phyloP scores from a whole-genome alignment of 768 basidiomycete genomes.

The Nidularia pulvinata region DNA sequence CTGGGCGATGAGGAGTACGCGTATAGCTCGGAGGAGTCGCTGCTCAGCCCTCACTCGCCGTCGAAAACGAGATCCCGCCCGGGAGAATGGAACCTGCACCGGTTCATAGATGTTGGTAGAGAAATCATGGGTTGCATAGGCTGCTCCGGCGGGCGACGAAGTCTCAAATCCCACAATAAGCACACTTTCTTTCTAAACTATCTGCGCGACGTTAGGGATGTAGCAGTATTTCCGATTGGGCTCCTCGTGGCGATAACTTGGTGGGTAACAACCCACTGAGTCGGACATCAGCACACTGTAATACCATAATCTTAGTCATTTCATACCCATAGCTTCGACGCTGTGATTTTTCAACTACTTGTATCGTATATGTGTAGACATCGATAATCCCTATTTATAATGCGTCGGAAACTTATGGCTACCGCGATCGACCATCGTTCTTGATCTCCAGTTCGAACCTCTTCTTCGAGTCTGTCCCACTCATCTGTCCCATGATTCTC shows the following conservation, averaged over 20 bases:
- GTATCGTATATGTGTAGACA: neutral
- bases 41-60: neutral
- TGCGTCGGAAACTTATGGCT: no score
- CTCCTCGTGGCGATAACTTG: constrained; percentile 36
- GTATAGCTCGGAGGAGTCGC: neutral
- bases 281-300: no score
- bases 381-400: no score
- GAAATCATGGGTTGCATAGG: neutral
- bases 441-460: no score
- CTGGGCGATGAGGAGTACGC: neutral
- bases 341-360: neutral
- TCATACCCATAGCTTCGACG: no score
- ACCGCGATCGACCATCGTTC: no score
- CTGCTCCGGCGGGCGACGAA: neutral
- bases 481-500: no score
- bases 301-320: no score
- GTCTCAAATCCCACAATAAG: no score
- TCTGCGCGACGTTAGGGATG: constrained; percentile 36
- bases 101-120: neutral
- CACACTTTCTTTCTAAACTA: constrained; percentile 19
- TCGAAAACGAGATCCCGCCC: neutral
- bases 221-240: constrained; percentile 40
- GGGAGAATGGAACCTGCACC: neutral
- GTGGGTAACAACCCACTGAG: constrained; percentile 18
- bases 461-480: no score